Evolutionary conservation across 2,329 filamentous ascomycete genomes (phyloP), one percentile per base, ranked within the genome.

Genomic region (Dothideomycetidae sp.): DNA sequence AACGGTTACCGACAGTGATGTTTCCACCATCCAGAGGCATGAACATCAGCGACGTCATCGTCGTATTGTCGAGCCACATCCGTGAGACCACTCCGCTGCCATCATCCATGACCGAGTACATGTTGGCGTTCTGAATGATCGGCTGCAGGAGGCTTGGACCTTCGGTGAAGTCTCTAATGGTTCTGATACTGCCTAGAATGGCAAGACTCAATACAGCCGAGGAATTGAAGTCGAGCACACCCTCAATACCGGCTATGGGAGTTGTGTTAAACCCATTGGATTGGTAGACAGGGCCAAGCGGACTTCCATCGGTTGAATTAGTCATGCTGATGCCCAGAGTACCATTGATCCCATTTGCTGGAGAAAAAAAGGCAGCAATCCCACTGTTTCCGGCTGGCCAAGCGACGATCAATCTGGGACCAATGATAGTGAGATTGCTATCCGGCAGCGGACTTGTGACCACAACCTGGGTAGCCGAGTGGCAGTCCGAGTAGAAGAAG

Each of bases 301-400:
- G 54, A 3, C 61, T 59, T 2, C 50, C 44, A 1, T 48, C 36
- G 0, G 65, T 64, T 0, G 63, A 66, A 33, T 71, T 73, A 32
- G 68, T 57, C 5, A 78, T 52, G 5, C 58, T 50, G 31, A 78
- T 64, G 1, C 58, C 61, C 1, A 79, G 57, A 2, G 61, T 63
- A 2, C 71, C 70, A 41, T 73, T 71, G 10, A 60, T 48, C 2
- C 66, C 67, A 45, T 66, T 65, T 33, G 65, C 55, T 0, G 74
- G 68, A 10, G 62, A 55, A 44, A 78, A 78, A 46, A 68, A 75
- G 0, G 66, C 58, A 3, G 65, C 66, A 16, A 69, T 59, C 1
- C 75, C 75, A 36, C 73, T 78, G 46, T 78, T 74, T 2, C 75
- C 75, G 5, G 73, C 70, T 5, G 75, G 73, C 73, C 73, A 79